These are phyloP conservation scores for Metschnikowia cubensis DNA, from an alignment of 805 yeast genomes.

Conservation along the genomic window DNA sequence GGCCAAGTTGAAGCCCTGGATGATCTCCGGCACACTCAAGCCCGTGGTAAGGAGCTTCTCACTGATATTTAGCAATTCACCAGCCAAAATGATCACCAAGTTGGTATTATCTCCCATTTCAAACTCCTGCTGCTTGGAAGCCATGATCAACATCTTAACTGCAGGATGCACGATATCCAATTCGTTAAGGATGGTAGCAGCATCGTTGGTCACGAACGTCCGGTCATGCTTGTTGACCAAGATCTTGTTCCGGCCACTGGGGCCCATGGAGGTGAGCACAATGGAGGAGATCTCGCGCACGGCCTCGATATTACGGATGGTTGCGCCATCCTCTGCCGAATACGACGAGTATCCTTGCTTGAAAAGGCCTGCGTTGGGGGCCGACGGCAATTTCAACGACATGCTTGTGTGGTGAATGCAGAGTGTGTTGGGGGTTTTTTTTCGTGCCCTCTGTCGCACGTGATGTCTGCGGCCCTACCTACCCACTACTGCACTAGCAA, in stretches of 20 bases:
- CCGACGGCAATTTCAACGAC: conserved; percentile 89
- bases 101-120: conserved; percentile 98
- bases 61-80: conserved; percentile 82
- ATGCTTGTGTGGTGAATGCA: conserved; percentile 30
- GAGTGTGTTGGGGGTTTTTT: neutral
- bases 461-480: neutral
- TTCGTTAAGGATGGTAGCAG: conserved; percentile 95
- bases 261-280: conserved; percentile 94
- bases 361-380: conserved; percentile 90
- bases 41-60: conserved; percentile 84
- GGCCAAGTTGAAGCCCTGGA: conserved; percentile 92
- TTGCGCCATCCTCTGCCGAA: conserved; percentile 90
- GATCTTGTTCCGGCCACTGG: conserved; percentile 95
- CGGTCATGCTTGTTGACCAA: conserved; percentile 85
- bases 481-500: too few species aligned
- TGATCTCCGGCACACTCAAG: conserved; percentile 84
- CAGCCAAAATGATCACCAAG: conserved; percentile 86
- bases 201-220: conserved; percentile 89
- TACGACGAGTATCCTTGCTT: conserved; percentile 92
- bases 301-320: conserved; percentile 87
- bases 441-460: conserved; percentile 1
- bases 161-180: conserved; percentile 96
- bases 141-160: conserved; percentile 92
- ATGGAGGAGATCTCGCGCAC: conserved; percentile 88
- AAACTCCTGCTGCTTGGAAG: conserved; percentile 92